phyloP scores from a whole-genome alignment of 1,284 basidiomycete species.

The Ganoderma meredithae region DNA sequence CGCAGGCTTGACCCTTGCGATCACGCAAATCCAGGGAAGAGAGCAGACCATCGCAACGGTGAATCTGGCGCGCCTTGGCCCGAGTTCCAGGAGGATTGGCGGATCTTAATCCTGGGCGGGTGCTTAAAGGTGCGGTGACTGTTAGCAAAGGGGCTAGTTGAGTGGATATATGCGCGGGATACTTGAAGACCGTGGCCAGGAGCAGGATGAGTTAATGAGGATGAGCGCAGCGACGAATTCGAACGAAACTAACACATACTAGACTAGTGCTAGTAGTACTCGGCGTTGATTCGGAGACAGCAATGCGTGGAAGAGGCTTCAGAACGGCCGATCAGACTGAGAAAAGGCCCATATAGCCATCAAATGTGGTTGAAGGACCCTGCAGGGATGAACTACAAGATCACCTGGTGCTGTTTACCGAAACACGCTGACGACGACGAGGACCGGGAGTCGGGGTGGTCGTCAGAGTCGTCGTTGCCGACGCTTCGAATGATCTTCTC shows the following conservation, averaged over 20 bases:
- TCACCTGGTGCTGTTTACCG: neutral
- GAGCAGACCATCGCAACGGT: no score
- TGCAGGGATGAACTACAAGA: neutral
- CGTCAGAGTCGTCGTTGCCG: neutral
- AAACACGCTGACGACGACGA: neutral
- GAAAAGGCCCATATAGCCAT: neutral
- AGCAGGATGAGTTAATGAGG: no score
- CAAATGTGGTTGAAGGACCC: neutral
- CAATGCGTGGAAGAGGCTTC: neutral
- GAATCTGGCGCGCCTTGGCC: no score
- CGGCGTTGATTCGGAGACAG: neutral
- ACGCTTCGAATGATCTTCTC: constrained; percentile 4
- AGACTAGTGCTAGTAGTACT: neutral
- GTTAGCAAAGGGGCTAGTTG: no score
- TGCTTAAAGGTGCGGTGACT: no score
- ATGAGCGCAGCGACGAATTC: no score
- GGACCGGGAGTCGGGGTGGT: neutral
- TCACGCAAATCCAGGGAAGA: constrained; percentile 1
- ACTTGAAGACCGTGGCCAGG: no score
- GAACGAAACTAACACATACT: neutral
- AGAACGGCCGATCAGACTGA: neutral
- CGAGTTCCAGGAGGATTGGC: no score
- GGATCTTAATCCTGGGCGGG: no score
- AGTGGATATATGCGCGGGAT: no score
- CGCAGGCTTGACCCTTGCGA: neutral